Base-by-base conservation (phyloP, 148 eudicot species). In the Rhododendron molle region DNA sequence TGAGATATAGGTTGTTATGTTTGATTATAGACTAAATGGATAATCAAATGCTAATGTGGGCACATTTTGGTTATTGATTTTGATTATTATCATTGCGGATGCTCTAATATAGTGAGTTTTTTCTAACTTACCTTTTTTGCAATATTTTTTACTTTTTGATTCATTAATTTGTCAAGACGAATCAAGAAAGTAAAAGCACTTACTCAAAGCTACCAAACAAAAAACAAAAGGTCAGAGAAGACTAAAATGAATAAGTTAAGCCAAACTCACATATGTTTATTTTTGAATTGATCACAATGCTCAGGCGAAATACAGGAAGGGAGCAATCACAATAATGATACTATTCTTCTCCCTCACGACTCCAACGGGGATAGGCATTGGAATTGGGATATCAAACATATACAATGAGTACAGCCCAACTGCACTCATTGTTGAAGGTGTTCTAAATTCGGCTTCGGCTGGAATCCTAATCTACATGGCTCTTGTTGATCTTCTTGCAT, bases 381-480 rank as follows among this genome's bases (percentile, higher is more conserved):
- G 87, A 2, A 85, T 85, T 0, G 87, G 78, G 10, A 85, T 80
- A 79, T 85, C 87, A 46, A 85, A 47, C 62, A 12, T 67, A 30
- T 78, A 85, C 67, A 79, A 85, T 32, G 78, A 80, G 65, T 72
- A 65, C 7, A 79, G 83, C 71, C 21, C 87, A 47, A 85, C 62
- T 8, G 60, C 87, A 1, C 83, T 85, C 60, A 79, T 85, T 15
- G 87, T 85, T 0, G 78, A 85, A 85, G 87, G 87, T 56, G 38
- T 85, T 30, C 69, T 85, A 3, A 62, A 78, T 71, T 85, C 86
- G 8, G 87, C 83, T 10, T 85, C 87, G 2, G 83, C 87, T 8
- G 83, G 87, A n/a, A 85, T 85, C 23, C 67, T 85, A 49, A 85
- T 85, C 28, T 85, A 79, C 78, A 85, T 85, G 87, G 87, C 87